Evolutionary conservation across 108 stramenopile species (phyloP).

Genomic region (Nitzschia sp.): DNA sequence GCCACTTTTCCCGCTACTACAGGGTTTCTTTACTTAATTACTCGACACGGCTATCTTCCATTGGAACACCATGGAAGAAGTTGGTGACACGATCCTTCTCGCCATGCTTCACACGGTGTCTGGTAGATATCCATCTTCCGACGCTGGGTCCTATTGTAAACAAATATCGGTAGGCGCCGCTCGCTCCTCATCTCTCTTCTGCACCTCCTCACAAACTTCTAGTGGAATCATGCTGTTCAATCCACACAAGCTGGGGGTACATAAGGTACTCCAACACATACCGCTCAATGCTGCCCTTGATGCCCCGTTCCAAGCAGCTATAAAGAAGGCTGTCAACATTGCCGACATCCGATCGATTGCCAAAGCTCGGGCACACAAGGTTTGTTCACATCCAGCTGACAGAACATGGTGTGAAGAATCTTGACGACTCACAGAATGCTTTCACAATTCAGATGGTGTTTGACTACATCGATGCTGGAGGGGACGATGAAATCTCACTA

Average conservation of each 20-base stretch:
- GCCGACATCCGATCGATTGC: slow-evolving; percentile 70
- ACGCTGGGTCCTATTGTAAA: too few species aligned
- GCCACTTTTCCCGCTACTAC: too few species aligned
- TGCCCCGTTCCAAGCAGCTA: slow-evolving; percentile 53
- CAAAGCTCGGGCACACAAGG: slow-evolving; percentile 70
- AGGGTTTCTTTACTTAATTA: too few species aligned
- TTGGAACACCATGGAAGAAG: too few species aligned
- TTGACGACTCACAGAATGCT: background rate
- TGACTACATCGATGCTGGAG: slow-evolving; percentile 80
- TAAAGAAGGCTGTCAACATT: slow-evolving; percentile 73
- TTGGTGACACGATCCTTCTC: too few species aligned
- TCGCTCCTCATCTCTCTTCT: too few species aligned
- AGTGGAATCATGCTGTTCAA: slow-evolving; percentile 24
- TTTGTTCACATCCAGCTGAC: slow-evolving; percentile 21
- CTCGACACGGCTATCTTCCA: too few species aligned
- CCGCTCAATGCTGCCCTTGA: slow-evolving; percentile 66
- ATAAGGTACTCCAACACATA: slow-evolving; percentile 63
- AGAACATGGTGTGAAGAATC: background rate
- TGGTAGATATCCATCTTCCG: too few species aligned
- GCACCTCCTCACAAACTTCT: too few species aligned
- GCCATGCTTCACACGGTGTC: too few species aligned
- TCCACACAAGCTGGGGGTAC: slow-evolving; percentile 73
- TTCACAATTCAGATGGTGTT: slow-evolving; percentile 58
- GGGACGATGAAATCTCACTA: slow-evolving; percentile 74
- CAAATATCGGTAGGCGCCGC: too few species aligned